Base-by-base conservation (phyloP, 768 basidiomycete genomes). In the Clitopilus passeckerianus region DNA sequence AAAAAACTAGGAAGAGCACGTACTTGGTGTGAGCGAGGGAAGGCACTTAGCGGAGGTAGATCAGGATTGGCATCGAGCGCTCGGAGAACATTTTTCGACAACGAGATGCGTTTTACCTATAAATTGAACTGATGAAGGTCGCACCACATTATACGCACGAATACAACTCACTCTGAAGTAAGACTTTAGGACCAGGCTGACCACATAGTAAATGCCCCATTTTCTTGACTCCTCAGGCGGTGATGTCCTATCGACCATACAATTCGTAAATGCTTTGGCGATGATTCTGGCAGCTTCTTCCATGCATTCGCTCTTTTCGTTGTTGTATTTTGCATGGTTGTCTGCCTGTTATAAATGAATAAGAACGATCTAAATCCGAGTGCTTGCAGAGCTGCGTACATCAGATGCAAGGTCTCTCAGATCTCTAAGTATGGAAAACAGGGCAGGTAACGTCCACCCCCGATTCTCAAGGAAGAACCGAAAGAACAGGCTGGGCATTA, bases 151-250 rank as follows among this genome's bases (percentile, higher is more conserved):
- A 30, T 33, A n/a, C 30, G 53, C 18, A 52, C 7, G 41, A 58
- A 57, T 57, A 34, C 34, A n/a, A 57, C 44, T 79, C 72, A 86
- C 95, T 65, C 88, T 86, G 80, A 98, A 98, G 75, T 98, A 98
- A 53, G 86, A 90, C 72, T 98, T 98, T 71, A 99, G 75, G 58
- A 95, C 87, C 54, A 96, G 77, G 15, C 89, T 90, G 0, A 95
- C 95, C 14, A 97, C 85, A 66, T 94, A 92, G 74, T 98, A 98
- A 1, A 95, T 83, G 0, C 94, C 87, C 93, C 94, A 90, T 76
- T 91, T 91, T 66, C 93, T 77, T 37, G 90, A 89, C 71, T 91
- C 82, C 27, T 84, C 78, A 54, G 85, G 73, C 16, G 87, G 83
- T n/a, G 89, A 89, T 35, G 77, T 82, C 63, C 90, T 72, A 59